Conservation (phyloP, 306 rosid genomes). For the Rosa rugosa region DNA sequence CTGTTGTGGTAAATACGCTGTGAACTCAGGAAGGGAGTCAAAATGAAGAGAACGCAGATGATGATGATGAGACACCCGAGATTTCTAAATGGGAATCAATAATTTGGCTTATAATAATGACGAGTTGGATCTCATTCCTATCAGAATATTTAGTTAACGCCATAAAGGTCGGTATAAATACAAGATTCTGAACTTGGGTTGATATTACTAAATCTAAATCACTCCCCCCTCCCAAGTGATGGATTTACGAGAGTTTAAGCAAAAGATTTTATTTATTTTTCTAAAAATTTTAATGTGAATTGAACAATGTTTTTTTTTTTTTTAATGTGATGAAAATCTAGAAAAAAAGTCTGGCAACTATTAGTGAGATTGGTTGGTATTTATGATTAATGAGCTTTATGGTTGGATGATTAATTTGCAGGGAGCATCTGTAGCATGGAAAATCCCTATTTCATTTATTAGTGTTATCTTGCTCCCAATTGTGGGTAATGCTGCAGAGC, state of each 20-base stretch:
- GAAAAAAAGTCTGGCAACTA: background rate
- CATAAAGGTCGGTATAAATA: constrained; percentile 48
- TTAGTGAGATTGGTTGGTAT: background rate
- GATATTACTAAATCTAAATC: background rate
- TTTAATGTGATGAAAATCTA: background rate
- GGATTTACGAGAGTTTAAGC: background rate
- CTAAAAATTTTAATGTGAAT: background rate
- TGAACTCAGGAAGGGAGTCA: constrained; percentile 60
- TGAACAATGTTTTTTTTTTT: background rate
- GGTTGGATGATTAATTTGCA: constrained; percentile 35
- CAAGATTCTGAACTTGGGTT: constrained; percentile 2
- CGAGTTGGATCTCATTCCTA: constrained; percentile 65
- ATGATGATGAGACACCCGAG: constrained; percentile 62
- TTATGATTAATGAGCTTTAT: constrained; percentile 18
- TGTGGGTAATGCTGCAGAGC: constrained; percentile 90
- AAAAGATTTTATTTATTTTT: background rate
- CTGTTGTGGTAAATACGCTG: constrained; percentile 20
- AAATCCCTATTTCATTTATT: constrained; percentile 65
- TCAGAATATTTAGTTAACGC: constrained; percentile 75
- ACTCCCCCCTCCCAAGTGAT: background rate
- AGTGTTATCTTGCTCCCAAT: constrained; percentile 83
- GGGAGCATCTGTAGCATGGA: constrained; percentile 70
- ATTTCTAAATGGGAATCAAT: constrained; percentile 83
- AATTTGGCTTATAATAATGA: constrained; percentile 77
- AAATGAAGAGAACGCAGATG: constrained; percentile 39